A percentile compares a stretch with the other conserved stretches of the same genome.
phyloP scores from a whole-genome alignment of 2,329 filamentous ascomycete species.

The Graphilbum fragrans region DNA sequence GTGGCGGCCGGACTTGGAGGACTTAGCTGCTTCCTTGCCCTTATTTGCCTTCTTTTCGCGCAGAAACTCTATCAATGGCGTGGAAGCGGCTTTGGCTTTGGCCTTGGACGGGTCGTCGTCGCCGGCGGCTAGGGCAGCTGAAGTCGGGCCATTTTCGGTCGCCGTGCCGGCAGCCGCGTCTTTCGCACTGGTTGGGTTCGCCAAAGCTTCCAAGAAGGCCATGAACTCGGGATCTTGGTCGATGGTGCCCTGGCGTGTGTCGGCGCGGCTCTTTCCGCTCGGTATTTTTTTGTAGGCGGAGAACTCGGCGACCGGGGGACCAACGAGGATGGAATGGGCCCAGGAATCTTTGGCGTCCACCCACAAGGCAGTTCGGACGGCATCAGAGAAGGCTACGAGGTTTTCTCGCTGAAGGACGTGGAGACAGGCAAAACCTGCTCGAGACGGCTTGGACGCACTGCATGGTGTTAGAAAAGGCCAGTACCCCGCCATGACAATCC shows the following conservation, averaged over 20 bases:
- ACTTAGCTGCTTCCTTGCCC: slow-evolving; percentile 45
- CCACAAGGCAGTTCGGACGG: slow-evolving; percentile 58
- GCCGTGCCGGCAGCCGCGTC: slow-evolving; percentile 16
- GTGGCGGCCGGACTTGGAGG: slow-evolving; percentile 36
- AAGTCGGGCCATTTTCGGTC: slow-evolving; percentile 13
- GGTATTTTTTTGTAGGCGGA: slow-evolving; percentile 77
- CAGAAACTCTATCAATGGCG: slow-evolving; percentile 79
- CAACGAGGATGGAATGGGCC: slow-evolving; percentile 59
- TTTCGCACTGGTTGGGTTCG: slow-evolving; percentile 47
- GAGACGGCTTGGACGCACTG: slow-evolving; percentile 75
- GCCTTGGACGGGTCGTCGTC: slow-evolving; percentile 20
- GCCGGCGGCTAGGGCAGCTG: slow-evolving; percentile 8
- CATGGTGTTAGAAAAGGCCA: neutral
- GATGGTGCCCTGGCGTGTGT: slow-evolving; percentile 84
- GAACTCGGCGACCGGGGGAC: slow-evolving; percentile 70
- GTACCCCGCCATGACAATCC: neutral
- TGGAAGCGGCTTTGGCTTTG: slow-evolving; percentile 58
- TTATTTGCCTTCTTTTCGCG: slow-evolving; percentile 83
- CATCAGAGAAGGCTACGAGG: slow-evolving; percentile 54
- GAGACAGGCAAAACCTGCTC: slow-evolving; percentile 69
- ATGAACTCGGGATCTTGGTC: slow-evolving; percentile 96
- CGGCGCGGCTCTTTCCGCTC: slow-evolving; percentile 58
- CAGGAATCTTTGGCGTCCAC: slow-evolving; percentile 71
- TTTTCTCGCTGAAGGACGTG: slow-evolving; percentile 64
- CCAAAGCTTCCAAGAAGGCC: slow-evolving; percentile 77